Evolutionary conservation across 306 rosid species (phyloP).

Genomic region (Citrullus mucosospermus): DNA sequence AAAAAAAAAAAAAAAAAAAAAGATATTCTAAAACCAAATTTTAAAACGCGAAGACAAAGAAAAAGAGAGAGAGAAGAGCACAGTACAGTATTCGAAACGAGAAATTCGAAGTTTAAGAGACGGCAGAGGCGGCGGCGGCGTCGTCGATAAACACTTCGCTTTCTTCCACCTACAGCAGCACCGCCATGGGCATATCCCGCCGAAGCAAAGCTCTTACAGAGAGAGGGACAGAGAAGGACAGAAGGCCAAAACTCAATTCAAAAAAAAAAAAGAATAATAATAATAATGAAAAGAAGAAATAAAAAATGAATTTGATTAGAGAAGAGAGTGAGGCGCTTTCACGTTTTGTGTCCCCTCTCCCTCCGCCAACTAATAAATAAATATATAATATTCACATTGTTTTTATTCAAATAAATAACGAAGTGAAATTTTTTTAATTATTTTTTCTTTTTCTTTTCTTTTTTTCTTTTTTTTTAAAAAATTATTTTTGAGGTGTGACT

Average conservation of each 20-base stretch:
- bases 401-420: not conserved
- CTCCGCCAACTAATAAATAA: slow-evolving; percentile 15
- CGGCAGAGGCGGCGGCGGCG: not conserved
- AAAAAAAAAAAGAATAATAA: not conserved
- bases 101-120: not conserved
- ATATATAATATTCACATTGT: not conserved
- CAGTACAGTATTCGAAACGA: not conserved
- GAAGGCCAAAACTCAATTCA: slow-evolving; percentile 3
- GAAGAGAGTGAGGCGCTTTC: slow-evolving; percentile 36
- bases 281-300: not conserved
- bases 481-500: slow-evolving; percentile 25
- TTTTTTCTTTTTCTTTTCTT: not conserved
- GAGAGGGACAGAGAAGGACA: slow-evolving; percentile 5
- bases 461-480: not conserved
- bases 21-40: not conserved
- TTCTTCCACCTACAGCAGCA: not conserved
- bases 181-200: not conserved
- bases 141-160: not conserved
- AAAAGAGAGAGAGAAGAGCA: not conserved
- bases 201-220: not conserved
- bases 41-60: not conserved
- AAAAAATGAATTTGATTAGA: slow-evolving; percentile 3
- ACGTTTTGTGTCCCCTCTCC: slow-evolving; percentile 26
- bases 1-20: not conserved
- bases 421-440: not conserved